Base-by-base conservation (phyloP, 208 protist species). In the Herpetomonas tarakana region DNA sequence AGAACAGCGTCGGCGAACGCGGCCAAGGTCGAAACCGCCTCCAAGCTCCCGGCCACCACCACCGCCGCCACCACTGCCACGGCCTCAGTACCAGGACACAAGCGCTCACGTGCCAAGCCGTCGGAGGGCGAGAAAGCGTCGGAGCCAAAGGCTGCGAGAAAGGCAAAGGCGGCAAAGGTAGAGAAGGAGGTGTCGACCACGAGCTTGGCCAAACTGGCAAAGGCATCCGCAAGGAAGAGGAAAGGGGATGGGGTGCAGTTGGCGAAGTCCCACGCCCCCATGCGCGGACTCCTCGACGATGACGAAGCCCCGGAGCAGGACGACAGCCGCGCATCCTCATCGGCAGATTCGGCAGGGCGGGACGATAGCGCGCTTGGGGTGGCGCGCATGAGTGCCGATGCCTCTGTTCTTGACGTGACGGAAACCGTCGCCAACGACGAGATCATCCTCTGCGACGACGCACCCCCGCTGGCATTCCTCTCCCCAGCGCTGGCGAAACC, bases 381-480 rank as follows among this genome's bases (percentile, higher is more conserved):
- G n/a, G n/a, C 21, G 2, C 18, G 30, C 1, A 59, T 53, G 21
- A 22, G 39, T 1, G 63, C 68, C 4, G 65, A 68, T 9, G 14
- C 45, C 22, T 66, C 70, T 6, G 28, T 53, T 31, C 52, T 89
- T 31, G 76, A 88, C 52, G 68, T 87, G 22, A 64, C 53, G 47
- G 55, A 80, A 27, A 68, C 65, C 9, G 49, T 61, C 19, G 67
- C 67, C 14, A 89, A 91, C 50, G 88, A 94, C 56, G 88, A 92
- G 3, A 76, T 94, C 30, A 74, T 92, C 46, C 35, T 95, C 21
- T 91, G 78, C 68, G 83, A 95, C 56, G 74, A 91, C 65, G 74
- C 81, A 0, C 68, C 83, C 26, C 85, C 85, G 18, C 65, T 91
- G 29, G 74, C 80, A 6, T 92, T 95, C 68, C 63, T 63, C 16